Conservation (phyloP, 306 rosid genomes). For the Delonix regia region DNA sequence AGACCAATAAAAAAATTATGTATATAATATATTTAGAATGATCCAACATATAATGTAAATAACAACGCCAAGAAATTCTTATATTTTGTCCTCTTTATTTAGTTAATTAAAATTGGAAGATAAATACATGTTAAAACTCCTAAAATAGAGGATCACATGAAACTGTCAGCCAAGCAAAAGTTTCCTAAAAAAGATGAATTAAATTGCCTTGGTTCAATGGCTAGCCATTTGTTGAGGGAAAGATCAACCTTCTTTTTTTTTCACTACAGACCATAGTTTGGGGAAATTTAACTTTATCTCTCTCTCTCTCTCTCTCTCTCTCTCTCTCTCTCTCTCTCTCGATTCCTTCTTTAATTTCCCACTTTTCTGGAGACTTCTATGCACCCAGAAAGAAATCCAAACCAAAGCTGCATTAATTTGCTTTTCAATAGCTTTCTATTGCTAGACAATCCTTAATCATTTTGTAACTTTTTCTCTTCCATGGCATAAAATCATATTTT, state of each 20-base stretch:
- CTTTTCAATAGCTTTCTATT: not conserved
- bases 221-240: constrained; percentile 42
- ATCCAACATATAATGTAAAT: too few relatives aligned
- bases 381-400: constrained; percentile 22
- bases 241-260: constrained; percentile 24
- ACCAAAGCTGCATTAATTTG: not conserved
- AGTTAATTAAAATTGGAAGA: constrained; percentile 37
- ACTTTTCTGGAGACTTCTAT: constrained; percentile 32
- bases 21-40: too few relatives aligned
- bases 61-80: not conserved
- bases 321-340: constrained; percentile 30
- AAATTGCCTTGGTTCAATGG: constrained; percentile 42
- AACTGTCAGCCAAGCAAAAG: constrained; percentile 44
- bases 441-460: not conserved
- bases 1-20: too few relatives aligned
- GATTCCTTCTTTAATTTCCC: constrained; percentile 37
- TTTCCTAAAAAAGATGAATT: constrained; percentile 43
- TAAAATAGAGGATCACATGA: constrained; percentile 46
- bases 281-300: constrained; percentile 37
- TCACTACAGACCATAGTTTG: constrained; percentile 24
- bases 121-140: constrained; percentile 38
- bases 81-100: constrained; percentile 32
- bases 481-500: constrained; percentile 9
- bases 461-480: not conserved
- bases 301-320: constrained; percentile 26